Evolutionary conservation across 148 eudicot species (phyloP).

Genomic region (Dianthus caryophyllus): DNA sequence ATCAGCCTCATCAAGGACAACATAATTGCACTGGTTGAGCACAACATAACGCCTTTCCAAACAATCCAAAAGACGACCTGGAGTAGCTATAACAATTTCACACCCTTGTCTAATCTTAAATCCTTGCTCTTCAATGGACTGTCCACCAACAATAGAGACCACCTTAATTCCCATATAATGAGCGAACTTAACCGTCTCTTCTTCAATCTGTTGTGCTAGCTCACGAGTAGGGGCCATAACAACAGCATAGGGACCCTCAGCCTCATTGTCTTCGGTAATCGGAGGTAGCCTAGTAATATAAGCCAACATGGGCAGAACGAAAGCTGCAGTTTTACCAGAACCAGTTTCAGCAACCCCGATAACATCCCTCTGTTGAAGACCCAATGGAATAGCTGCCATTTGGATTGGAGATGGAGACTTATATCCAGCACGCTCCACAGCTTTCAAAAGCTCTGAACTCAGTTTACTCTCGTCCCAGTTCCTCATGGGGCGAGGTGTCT

Average conservation of each 20-base stretch:
- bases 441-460: constrained; percentile 55
- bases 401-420: constrained; percentile 58
- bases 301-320: constrained; percentile 59
- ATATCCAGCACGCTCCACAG: constrained; percentile 62
- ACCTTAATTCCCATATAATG: constrained; percentile 68
- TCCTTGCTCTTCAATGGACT: constrained; percentile 83
- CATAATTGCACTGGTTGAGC: constrained; percentile 77
- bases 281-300: constrained; percentile 59
- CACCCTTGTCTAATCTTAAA: constrained; percentile 80
- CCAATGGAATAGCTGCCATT: constrained; percentile 64
- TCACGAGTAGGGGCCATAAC: constrained; percentile 93
- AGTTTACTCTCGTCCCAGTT: constrained; percentile 74
- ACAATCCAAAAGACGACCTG: constrained; percentile 75
- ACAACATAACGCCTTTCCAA: constrained; percentile 60
- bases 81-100: constrained; percentile 84
- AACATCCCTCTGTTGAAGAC: constrained; percentile 57
- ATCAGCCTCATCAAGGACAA: constrained; percentile 86
- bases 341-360: constrained; percentile 65
- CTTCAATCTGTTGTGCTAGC: constrained; percentile 84
- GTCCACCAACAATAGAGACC: constrained; percentile 84
- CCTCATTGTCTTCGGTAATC: constrained; percentile 51
- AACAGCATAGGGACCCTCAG: constrained; percentile 88
- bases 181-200: constrained; percentile 75
- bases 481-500: constrained; percentile 74
- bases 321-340: constrained; percentile 63